Evolutionary conservation across 2,329 filamentous ascomycete species (phyloP).

Genomic region (Colletotrichum tabaci): DNA sequence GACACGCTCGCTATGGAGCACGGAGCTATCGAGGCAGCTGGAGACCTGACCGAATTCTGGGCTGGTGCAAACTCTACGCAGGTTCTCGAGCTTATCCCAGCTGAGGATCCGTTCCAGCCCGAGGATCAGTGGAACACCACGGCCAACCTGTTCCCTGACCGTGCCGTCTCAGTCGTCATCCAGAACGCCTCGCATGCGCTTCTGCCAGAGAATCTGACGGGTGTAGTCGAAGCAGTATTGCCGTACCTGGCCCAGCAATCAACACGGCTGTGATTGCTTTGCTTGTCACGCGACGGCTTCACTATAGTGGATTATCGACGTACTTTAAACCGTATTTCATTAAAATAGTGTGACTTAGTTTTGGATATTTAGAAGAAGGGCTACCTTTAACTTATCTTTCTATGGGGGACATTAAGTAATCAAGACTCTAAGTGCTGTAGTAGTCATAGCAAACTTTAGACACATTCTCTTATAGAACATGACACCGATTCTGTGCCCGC

Average conservation of each 20-base stretch:
- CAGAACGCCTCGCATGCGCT: constrained; percentile 7
- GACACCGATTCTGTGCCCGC: no score
- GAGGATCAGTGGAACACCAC: constrained; percentile 15
- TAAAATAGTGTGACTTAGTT: no score
- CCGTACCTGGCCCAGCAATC: not conserved
- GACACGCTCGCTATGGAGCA: not conserved
- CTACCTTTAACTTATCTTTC: no score
- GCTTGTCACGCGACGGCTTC: no score
- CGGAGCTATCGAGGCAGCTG: not conserved
- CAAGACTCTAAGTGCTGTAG: no score
- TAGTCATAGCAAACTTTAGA: no score
- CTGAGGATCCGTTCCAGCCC: not conserved
- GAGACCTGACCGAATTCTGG: not conserved
- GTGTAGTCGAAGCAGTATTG: not conserved
- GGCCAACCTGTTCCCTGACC: not conserved
- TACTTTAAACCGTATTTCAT: no score
- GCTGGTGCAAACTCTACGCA: constrained; percentile 4
- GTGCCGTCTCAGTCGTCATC: not conserved
- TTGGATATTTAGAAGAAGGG: no score
- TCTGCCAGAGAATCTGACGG: constrained; percentile 7
- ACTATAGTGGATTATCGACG: no score
- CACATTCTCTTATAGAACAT: no score
- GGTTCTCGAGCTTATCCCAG: constrained; percentile 6
- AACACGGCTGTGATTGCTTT: not conserved
- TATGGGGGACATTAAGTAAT: no score